A percentile compares a stretch with the other conserved stretches of the same genome.
phyloP scores from a whole-genome alignment of 805 yeast genomes.

The Barnettozyma vustinii region DNA sequence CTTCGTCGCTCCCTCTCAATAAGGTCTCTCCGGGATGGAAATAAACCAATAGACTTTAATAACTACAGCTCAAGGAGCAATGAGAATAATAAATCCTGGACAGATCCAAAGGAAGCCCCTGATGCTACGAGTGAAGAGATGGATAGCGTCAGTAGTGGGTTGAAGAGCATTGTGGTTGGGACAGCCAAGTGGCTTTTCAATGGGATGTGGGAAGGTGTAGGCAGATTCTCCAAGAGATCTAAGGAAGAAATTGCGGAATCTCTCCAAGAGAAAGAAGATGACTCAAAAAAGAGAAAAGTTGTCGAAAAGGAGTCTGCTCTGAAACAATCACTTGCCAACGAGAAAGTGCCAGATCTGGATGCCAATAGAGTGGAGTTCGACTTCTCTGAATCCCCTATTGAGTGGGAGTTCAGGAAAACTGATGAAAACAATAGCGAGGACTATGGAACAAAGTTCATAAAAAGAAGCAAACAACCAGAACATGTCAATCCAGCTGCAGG shows the following conservation, averaged over 20 bases:
- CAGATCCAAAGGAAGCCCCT: background rate
- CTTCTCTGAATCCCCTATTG: slow-evolving; percentile 20
- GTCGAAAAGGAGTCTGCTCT: slow-evolving; percentile 2
- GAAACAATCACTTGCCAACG: slow-evolving; percentile 11
- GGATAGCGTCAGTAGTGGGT: background rate
- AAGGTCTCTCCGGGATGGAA: background rate
- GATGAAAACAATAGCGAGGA: slow-evolving; percentile 12
- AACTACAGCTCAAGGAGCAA: background rate
- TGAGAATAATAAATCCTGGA: background rate
- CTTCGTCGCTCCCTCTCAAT: slow-evolving; percentile 3
- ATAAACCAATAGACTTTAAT: background rate
- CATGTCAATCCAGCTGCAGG: slow-evolving; percentile 20
- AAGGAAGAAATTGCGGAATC: background rate
- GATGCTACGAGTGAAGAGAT: slow-evolving; percentile 20
- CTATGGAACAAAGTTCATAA: slow-evolving; percentile 34
- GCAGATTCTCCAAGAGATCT: background rate
- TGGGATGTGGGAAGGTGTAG: background rate
- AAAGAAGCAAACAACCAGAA: slow-evolving; percentile 17
- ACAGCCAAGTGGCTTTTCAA: slow-evolving; percentile 2
- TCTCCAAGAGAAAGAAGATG: slow-evolving; percentile 5
- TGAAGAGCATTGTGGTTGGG: slow-evolving; percentile 3
- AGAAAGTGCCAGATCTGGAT: slow-evolving; percentile 10
- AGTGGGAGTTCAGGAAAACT: slow-evolving; percentile 15
- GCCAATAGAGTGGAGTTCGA: slow-evolving; percentile 13
- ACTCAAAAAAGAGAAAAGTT: slow-evolving; percentile 11